Evolutionary conservation across 108 stramenopile genomes (phyloP).

Genomic region (Schizochytrium sp.): DNA sequence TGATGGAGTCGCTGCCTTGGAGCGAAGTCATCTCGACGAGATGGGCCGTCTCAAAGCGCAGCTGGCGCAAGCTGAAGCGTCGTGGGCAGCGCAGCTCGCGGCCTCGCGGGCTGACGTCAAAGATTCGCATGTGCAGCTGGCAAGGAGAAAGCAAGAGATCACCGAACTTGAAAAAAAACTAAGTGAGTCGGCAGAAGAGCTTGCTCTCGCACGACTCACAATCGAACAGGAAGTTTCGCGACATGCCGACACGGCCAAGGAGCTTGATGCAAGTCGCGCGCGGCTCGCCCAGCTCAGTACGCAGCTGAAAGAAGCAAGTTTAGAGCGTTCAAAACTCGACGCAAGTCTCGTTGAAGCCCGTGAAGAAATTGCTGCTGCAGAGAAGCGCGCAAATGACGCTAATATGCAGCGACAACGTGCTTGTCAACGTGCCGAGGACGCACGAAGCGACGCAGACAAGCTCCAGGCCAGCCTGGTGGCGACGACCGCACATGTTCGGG

Average conservation of each 20-base stretch:
- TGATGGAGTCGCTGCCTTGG: not conserved
- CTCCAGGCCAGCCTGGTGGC: not conserved
- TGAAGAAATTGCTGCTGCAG: not conserved
- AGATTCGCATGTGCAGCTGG: not conserved
- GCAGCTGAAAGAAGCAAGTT: not conserved
- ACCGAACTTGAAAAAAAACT: not conserved
- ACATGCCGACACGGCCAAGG: not conserved
- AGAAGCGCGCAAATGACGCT: not conserved
- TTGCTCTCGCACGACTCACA: not conserved
- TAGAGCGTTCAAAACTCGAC: not conserved
- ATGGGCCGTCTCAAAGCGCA: not conserved
- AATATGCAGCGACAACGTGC: not conserved
- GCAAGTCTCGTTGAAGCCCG: not conserved
- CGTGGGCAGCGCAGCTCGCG: not conserved
- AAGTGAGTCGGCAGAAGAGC: not conserved
- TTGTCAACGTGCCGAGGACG: not conserved
- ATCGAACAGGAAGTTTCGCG: not conserved
- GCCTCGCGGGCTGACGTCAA: not conserved
- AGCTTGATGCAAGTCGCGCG: not conserved
- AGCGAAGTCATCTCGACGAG: not conserved
- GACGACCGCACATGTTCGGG: not conserved
- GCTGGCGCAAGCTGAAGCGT: not conserved
- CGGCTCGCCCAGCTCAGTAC: not conserved
- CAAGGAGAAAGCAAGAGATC: no score
- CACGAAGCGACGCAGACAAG: not conserved